Conservation (phyloP, 1,284 basidiomycete genomes). For the Cryptococcus wingfieldii region DNA sequence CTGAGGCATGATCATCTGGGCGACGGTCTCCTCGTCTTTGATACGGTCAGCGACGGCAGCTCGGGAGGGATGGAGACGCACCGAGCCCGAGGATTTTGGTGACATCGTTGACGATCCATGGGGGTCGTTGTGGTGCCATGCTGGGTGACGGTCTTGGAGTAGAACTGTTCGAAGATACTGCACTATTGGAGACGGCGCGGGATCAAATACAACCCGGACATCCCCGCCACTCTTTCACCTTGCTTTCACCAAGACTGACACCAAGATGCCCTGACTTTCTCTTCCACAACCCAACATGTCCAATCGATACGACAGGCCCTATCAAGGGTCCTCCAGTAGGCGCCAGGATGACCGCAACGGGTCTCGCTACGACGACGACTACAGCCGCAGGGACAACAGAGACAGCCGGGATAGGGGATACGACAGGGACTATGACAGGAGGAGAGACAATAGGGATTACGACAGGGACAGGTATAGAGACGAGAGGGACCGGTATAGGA, state of each 20-base stretch:
- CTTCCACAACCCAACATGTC: too few relatives aligned
- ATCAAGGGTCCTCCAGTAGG: constrained; percentile 12
- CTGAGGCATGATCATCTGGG: constrained; percentile 40
- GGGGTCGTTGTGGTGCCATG: constrained; percentile 14
- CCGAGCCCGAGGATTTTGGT: constrained; percentile 37
- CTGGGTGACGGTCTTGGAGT: neutral
- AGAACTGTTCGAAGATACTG: too few relatives aligned
- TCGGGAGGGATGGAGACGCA: constrained; percentile 1
- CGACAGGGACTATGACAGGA: constrained; percentile 27
- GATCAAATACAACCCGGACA: too few relatives aligned
- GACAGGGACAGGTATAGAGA: constrained; percentile 25
- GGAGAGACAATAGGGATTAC: constrained; percentile 1
- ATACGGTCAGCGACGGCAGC: constrained; percentile 5
- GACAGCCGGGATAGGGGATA: constrained; percentile 18
- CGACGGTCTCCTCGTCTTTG: constrained; percentile 41
- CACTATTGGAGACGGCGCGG: too few relatives aligned
- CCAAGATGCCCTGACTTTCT: too few relatives aligned
- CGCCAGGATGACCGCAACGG: constrained; percentile 14
- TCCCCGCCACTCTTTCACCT: too few relatives aligned
- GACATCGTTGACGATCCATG: constrained; percentile 41
- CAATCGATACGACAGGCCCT: constrained; percentile 14
- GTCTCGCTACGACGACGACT: constrained; percentile 20
- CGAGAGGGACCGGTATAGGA: constrained; percentile 8
- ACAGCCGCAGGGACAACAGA: constrained; percentile 12
- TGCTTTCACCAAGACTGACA: too few relatives aligned